Base-by-base conservation (phyloP, 768 basidiomycete genomes). In the Russula abietina region DNA sequence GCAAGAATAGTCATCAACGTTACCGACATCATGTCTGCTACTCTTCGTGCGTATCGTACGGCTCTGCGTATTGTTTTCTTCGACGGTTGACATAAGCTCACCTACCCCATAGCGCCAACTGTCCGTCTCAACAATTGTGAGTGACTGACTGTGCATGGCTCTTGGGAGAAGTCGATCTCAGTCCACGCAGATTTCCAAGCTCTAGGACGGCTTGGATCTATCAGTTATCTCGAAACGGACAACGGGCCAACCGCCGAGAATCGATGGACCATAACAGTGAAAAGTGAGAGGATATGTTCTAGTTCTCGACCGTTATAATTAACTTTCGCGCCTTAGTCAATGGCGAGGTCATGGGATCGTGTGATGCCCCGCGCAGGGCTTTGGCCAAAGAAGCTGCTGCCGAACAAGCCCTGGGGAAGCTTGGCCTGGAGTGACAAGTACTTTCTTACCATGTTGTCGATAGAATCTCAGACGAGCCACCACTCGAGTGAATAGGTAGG, bases 301-400 rank as follows among this genome's bases (percentile, higher is more conserved):
- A 4, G 3, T 16, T n/a, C 24, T 48, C 46, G 38, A 24, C 9
- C 16, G 10, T 30, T 30, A 7, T 30, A 14, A n/a, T 24, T 43
- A n/a, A 55, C 7, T 41, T 19, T 43, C 28, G 33, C 16, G 16
- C 11, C 26, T 39, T 33, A 67, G 66, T 67, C 22, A 16, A 51
- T 9, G 66, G 66, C 36, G 16, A 32, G 60, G 72, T 76, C 9
- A 77, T 75, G 71, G 86, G 84, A 33, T 75, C 73, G 12, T 84
- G 78, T 6, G 73, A 68, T 1, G 82, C 78, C 12, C 33, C 68
- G 3, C 74, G 75, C 49, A 82, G 84, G 67, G 68, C 73, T 11
- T 54, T 52, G 1, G 75, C 76, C 9, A 76, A 71, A 63, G 75
- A 78, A 46, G 62, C 57, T 36, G 76, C 76, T 22, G 74, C 74